Conservation (phyloP, 495 filamentous ascomycete species). For the Penicillium lagena region DNA sequence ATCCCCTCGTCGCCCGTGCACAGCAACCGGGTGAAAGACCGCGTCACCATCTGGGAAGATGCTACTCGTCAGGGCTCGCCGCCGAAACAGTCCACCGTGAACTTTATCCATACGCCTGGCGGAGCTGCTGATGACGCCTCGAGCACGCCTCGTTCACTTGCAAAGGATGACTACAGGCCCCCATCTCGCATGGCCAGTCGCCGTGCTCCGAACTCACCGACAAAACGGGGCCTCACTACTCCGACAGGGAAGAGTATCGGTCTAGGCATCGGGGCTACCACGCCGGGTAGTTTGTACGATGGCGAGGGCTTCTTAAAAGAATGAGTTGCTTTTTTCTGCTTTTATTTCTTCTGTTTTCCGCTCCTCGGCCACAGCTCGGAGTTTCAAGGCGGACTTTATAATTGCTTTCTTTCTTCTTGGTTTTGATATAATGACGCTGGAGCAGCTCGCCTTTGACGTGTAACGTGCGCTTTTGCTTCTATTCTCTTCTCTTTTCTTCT, state of each 20-base stretch:
- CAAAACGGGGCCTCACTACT: conserved; percentile 20
- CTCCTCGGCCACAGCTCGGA: neutral
- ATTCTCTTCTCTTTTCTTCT: conserved; percentile 1
- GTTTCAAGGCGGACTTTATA: neutral
- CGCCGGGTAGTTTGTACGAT: conserved; percentile 44
- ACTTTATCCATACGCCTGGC: no score
- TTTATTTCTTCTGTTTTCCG: neutral
- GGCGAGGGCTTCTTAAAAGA: conserved; percentile 43
- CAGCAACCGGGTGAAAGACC: conserved; percentile 9
- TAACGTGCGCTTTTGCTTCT: conserved; percentile 15
- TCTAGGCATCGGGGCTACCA: conserved; percentile 26
- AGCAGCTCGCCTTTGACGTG: conserved; percentile 4
- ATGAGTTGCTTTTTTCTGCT: conserved; percentile 8
- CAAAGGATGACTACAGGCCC: conserved; percentile 4
- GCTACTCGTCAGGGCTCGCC: conserved; percentile 13
- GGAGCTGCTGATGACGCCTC: no score
- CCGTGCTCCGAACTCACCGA: conserved; percentile 7
- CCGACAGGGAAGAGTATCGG: conserved; percentile 28
- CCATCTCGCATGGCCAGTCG: conserved; percentile 11
- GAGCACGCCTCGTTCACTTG: conserved; percentile 11
- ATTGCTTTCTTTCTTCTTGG: neutral
- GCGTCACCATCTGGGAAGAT: conserved; percentile 39
- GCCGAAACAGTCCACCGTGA: neutral
- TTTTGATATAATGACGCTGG: neutral
- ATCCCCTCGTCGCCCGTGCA: conserved; percentile 2